phyloP scores from a whole-genome alignment of 2,329 filamentous ascomycete genomes.

The Aspergillus melleus region DNA sequence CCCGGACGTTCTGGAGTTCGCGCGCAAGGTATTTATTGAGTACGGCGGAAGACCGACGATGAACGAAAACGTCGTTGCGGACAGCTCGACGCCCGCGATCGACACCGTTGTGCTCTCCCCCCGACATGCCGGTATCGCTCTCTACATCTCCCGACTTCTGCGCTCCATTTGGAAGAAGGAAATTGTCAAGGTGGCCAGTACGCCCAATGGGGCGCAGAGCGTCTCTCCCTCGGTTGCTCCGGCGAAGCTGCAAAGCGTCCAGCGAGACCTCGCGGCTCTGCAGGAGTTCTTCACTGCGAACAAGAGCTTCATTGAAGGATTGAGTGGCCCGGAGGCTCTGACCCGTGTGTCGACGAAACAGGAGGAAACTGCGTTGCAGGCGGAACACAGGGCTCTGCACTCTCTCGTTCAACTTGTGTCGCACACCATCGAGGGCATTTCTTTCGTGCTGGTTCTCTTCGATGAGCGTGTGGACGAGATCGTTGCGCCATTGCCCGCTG shows the following conservation, averaged over 20 bases:
- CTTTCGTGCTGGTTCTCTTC: constrained; percentile 91
- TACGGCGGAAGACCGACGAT: constrained; percentile 85
- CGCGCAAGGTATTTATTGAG: constrained; percentile 85
- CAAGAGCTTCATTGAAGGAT: constrained; percentile 84
- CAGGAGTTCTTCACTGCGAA: constrained; percentile 84
- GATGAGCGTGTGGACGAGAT: constrained; percentile 93
- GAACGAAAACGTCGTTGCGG: constrained; percentile 70
- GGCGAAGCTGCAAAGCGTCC: constrained; percentile 71
- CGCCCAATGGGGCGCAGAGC: constrained; percentile 59
- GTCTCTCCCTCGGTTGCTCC: constrained; percentile 68
- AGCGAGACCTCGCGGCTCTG: constrained; percentile 76
- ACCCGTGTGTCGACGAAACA: constrained; percentile 75
- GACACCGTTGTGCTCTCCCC: constrained; percentile 87
- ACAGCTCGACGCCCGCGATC: constrained; percentile 63
- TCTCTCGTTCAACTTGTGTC: constrained; percentile 82
- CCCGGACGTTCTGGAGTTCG: constrained; percentile 80
- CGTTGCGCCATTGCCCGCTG: constrained; percentile 70
- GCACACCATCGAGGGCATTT: constrained; percentile 93
- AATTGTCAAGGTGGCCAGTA: constrained; percentile 62
- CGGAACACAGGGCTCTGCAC: constrained; percentile 89
- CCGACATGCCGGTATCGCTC: constrained; percentile 79
- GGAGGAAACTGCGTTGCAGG: constrained; percentile 88
- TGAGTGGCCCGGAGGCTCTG: constrained; percentile 88
- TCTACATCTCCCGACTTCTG: constrained; percentile 86
- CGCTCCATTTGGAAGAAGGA: constrained; percentile 82